A percentile compares a stretch with the other conserved stretches of the same genome.
phyloP scores from a whole-genome alignment of 495 filamentous ascomycete genomes.

The Staphylotrichum longicolle region DNA sequence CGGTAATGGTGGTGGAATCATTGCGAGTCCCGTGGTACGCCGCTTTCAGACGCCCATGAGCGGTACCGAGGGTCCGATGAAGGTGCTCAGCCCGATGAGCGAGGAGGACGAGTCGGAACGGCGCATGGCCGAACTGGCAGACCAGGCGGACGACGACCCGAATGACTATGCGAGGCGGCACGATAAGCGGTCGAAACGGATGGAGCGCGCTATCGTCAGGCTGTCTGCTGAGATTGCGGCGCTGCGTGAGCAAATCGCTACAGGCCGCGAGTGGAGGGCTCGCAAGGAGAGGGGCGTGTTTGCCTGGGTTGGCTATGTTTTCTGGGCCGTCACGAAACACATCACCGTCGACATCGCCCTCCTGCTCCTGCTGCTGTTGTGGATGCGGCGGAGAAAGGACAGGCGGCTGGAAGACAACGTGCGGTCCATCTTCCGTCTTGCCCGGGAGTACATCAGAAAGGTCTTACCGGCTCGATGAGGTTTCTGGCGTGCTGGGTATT shows the following conservation, averaged over 20 bases:
- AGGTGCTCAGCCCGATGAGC: conserved; percentile 75
- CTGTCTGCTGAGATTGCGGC: conserved; percentile 93
- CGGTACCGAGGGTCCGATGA: conserved; percentile 56
- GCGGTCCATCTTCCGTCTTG: conserved; percentile 58
- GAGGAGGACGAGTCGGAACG: conserved; percentile 69
- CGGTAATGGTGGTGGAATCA: conserved; percentile 5
- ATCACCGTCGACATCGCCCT: conserved; percentile 67
- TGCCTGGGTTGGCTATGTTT: conserved; percentile 70
- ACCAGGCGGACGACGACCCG: conserved; percentile 46
- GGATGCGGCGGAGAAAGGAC: conserved; percentile 76
- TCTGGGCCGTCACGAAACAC: conserved; percentile 71
- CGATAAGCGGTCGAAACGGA: conserved; percentile 72
- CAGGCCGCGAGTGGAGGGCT: conserved; percentile 54
- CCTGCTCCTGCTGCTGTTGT: conserved; percentile 68
- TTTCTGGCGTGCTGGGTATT: not conserved
- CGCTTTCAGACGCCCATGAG: conserved; percentile 46
- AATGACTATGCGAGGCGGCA: conserved; percentile 43
- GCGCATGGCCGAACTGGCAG: conserved; percentile 40
- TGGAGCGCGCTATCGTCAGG: conserved; percentile 83
- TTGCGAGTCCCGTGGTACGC: conserved; percentile 32
- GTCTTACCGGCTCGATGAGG: conserved; percentile 53
- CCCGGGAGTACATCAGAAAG: conserved; percentile 57
- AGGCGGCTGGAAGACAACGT: conserved; percentile 75
- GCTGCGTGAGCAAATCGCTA: conserved; percentile 86
- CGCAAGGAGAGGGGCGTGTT: conserved; percentile 55